Evolutionary conservation across 345 rosid species (phyloP).

Genomic region (Populus deltoides): DNA sequence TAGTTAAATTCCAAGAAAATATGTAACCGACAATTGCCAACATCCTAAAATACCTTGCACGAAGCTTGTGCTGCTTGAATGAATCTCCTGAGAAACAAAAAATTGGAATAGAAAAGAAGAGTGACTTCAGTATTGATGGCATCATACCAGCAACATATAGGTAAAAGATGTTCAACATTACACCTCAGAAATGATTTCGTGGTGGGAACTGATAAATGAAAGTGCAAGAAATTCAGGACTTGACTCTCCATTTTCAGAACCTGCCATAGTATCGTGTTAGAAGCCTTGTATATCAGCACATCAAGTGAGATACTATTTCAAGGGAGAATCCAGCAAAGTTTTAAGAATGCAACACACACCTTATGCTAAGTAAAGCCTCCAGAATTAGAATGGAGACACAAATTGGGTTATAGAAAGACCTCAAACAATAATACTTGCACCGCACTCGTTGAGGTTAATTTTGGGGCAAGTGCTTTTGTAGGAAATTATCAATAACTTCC

Average conservation of each 20-base stretch:
- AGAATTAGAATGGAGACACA: neutral
- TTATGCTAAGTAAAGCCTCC: neutral
- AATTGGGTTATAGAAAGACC: neutral
- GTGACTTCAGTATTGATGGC: neutral
- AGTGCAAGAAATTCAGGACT: conserved; percentile 63
- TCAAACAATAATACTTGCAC: neutral
- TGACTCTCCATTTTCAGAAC: conserved; percentile 81
- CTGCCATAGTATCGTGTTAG: conserved; percentile 43
- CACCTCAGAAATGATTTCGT: conserved; percentile 88
- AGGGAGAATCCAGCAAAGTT: neutral
- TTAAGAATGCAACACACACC: neutral
- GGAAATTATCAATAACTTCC: neutral
- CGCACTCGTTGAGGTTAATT: neutral
- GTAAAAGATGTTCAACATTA: conserved; percentile 7
- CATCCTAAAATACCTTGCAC: conserved; percentile 41
- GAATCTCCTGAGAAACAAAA: conserved; percentile 65
- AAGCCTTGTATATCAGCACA: conserved; percentile 20
- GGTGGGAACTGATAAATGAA: conserved; percentile 76
- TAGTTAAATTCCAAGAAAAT: neutral
- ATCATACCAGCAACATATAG: neutral
- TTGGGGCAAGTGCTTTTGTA: neutral
- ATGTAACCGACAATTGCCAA: conserved; percentile 1
- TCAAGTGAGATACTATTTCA: neutral
- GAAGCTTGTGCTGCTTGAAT: conserved; percentile 80
- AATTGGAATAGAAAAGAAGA: neutral